These are phyloP conservation scores for Paecilomyces niveus DNA, from an alignment of 2,329 filamentous ascomycete genomes.

Conservation along the genomic window DNA sequence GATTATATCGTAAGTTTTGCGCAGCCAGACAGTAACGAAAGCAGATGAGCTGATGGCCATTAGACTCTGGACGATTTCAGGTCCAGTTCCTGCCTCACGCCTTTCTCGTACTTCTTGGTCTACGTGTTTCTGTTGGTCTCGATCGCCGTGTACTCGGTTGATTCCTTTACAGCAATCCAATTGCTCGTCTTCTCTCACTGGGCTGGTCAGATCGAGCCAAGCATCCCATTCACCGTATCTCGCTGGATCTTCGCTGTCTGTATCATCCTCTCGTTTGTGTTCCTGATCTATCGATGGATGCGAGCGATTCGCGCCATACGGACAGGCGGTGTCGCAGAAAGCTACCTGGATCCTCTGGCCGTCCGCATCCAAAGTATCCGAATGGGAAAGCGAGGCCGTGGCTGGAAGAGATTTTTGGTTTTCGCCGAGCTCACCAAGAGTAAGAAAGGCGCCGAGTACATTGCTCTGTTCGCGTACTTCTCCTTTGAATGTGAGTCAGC, in stretches of 20 bases:
- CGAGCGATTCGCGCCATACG: conserved; percentile 74
- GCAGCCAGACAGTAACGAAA: neutral
- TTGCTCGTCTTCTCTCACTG: conserved; percentile 82
- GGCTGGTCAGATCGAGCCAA: conserved; percentile 75
- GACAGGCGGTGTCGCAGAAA: conserved; percentile 79
- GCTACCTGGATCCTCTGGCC: conserved; percentile 82
- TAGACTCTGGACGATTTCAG: conserved; percentile 69
- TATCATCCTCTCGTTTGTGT: conserved; percentile 83
- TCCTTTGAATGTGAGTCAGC: conserved; percentile 52
- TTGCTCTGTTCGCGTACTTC: conserved; percentile 88
- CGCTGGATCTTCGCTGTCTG: conserved; percentile 95
- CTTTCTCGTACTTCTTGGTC: conserved; percentile 76
- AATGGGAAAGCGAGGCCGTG: conserved; percentile 60
- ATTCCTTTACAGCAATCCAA: conserved; percentile 90
- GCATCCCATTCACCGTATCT: conserved; percentile 67
- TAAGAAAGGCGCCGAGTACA: conserved; percentile 82
- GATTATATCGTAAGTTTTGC: conserved; percentile 69
- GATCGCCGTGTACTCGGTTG: conserved; percentile 76
- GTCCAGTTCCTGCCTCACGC: conserved; percentile 67
- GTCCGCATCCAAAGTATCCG: conserved; percentile 77
- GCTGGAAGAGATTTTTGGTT: conserved; percentile 86
- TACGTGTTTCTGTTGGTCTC: conserved; percentile 74
- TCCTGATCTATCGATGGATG: conserved; percentile 72
- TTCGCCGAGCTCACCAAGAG: conserved; percentile 87
- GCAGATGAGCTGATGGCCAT: conserved; percentile 1